Percentiles rank a stretch among this genome's conserved stretches.
These are phyloP conservation scores for Monilinia aucupariae DNA, from an alignment of 2,329 filamentous ascomycete species.

Conservation along the genomic window DNA sequence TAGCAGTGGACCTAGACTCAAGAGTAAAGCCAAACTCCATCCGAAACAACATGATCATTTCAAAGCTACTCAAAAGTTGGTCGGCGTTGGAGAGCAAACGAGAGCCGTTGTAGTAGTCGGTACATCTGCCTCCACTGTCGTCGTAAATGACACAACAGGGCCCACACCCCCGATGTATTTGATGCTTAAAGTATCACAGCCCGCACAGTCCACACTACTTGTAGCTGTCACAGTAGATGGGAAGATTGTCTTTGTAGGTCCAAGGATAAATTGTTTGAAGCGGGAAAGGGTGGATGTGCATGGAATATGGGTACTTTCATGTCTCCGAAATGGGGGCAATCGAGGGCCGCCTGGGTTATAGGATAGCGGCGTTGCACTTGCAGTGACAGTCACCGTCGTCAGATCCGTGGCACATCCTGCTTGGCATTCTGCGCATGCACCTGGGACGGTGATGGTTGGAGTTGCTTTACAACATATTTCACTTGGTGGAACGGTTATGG, in stretches of 20 bases:
- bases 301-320: not conserved
- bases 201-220: slow-evolving; percentile 11
- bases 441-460: slow-evolving; percentile 28
- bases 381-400: slow-evolving; percentile 8
- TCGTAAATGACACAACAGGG: slow-evolving; percentile 4
- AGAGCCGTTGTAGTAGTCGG: slow-evolving; percentile 5
- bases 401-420: slow-evolving; percentile 28
- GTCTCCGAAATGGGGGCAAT: not conserved
- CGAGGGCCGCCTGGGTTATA: slow-evolving; percentile 8
- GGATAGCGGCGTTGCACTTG: not conserved
- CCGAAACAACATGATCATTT: not conserved
- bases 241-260: slow-evolving; percentile 6
- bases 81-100: not conserved
- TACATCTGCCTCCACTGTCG: slow-evolving; percentile 5
- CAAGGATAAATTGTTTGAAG: not conserved
- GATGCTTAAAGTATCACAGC: slow-evolving; percentile 5
- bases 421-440: slow-evolving; percentile 29
- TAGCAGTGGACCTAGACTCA: not conserved
- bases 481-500: slow-evolving; percentile 37
- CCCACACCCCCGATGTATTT: slow-evolving; percentile 9
- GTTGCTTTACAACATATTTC: slow-evolving; percentile 40
- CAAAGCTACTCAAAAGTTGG: not conserved
- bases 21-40: not conserved
- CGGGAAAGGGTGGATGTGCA: slow-evolving; percentile 7
- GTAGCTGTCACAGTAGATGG: slow-evolving; percentile 8